These are phyloP conservation scores for Syzygium aqueum DNA, from an alignment of 345 rosid genomes.

Conservation along the genomic window DNA sequence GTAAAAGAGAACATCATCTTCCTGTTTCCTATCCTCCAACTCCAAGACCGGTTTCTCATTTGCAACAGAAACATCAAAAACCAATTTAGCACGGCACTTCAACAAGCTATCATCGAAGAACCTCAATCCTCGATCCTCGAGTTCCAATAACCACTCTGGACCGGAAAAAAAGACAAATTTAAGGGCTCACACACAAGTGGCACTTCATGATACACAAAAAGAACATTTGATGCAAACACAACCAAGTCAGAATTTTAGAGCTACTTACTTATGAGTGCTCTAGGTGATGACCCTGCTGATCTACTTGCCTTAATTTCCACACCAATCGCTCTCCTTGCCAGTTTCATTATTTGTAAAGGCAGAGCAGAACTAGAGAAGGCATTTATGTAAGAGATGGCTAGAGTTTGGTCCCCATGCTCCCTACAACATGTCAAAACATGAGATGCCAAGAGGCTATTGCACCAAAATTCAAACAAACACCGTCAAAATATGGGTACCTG, in stretches of 20 bases:
- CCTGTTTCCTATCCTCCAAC: conserved; percentile 7
- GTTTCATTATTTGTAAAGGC: conserved; percentile 23
- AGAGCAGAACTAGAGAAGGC: conserved; percentile 33
- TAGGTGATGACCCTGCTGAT: conserved; percentile 32
- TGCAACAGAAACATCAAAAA: conserved; percentile 12
- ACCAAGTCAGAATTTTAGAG: background rate
- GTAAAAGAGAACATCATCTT: conserved; percentile 20
- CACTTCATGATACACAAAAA: background rate
- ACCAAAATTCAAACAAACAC: background rate
- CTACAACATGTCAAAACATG: conserved; percentile 13
- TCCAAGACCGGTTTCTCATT: conserved; percentile 10
- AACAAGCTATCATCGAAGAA: conserved; percentile 26
- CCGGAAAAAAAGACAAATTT: background rate
- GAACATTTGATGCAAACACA: background rate
- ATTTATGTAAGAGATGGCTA: conserved; percentile 24
- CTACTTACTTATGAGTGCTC: conserved; percentile 38
- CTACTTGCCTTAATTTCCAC: conserved; percentile 15
- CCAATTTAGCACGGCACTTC: conserved; percentile 27
- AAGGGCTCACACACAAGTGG: background rate
- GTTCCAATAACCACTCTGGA: conserved; percentile 34
- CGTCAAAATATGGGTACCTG: conserved; percentile 20
- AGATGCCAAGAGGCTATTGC: background rate
- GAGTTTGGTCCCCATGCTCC: conserved; percentile 31
- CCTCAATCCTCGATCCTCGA: conserved; percentile 33
- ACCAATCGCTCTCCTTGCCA: conserved; percentile 17